Conservation (phyloP, 192 early-diverging fungal species). For the Geranomyces variabilis region DNA sequence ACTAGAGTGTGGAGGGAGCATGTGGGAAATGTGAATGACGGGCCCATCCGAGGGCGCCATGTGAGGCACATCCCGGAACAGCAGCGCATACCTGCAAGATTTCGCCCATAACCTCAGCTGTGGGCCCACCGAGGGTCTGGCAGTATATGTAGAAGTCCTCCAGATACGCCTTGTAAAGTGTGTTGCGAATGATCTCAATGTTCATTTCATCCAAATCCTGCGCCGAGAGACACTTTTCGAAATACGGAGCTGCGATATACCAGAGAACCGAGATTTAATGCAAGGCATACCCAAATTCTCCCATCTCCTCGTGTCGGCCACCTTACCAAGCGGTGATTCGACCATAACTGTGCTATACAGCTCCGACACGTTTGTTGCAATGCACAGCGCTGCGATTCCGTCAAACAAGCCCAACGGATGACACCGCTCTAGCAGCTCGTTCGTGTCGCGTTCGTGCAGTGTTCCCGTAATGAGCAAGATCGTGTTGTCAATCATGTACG, state of each 20-base stretch:
- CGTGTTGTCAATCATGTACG: slow-evolving; percentile 99
- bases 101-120: slow-evolving; percentile 91
- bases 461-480: slow-evolving; percentile 98
- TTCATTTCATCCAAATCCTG: slow-evolving; percentile 99
- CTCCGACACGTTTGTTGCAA: slow-evolving; percentile 94
- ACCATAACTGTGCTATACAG: slow-evolving; percentile 95
- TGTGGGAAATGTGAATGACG: background rate
- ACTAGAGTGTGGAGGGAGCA: slow-evolving; percentile 49
- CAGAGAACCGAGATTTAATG: background rate
- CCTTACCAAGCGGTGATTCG: slow-evolving; percentile 87
- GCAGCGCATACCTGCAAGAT: slow-evolving; percentile 71
- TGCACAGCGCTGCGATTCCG: slow-evolving; percentile 95
- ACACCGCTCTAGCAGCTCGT: slow-evolving; percentile 94
- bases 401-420: slow-evolving; percentile 99
- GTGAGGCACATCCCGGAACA: background rate
- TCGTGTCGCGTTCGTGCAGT: slow-evolving; percentile 96
- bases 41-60: background rate
- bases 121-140: slow-evolving; percentile 76
- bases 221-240: slow-evolving; percentile 93
- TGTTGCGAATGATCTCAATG: slow-evolving; percentile 99
- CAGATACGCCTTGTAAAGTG: slow-evolving; percentile 96
- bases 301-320: too few relatives aligned
- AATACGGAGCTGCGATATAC: slow-evolving; percentile 95
- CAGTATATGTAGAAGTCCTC: slow-evolving; percentile 98
- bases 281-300: background rate